These are phyloP conservation scores for Sorghum bicolor DNA, from an alignment of 176 grass and related monocot species.

Conservation along the genomic window DNA sequence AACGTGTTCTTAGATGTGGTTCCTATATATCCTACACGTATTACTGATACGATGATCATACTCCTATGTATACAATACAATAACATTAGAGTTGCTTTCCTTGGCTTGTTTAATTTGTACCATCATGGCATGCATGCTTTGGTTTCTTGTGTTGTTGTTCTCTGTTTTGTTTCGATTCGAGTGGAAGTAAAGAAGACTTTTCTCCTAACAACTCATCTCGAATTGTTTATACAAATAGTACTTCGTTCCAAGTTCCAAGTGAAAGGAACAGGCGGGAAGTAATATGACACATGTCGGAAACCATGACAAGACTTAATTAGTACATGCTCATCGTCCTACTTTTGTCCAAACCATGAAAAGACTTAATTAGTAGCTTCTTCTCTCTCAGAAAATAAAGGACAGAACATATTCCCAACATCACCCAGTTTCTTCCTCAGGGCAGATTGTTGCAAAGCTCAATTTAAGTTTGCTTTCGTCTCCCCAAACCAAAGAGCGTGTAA, in stretches of 20 bases:
- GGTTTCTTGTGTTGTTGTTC: constrained; percentile 22
- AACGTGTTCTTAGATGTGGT: neutral
- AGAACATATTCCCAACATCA: constrained; percentile 5
- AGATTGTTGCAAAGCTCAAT: neutral
- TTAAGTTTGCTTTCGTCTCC: constrained; percentile 10
- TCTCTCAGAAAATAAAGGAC: neutral
- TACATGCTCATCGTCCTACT: neutral
- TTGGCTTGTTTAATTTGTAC: neutral
- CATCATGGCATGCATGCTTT: neutral
- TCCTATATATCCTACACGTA: neutral
- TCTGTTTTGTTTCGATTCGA: constrained; percentile 29
- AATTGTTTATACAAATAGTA: constrained; percentile 1
- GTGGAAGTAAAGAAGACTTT: constrained; percentile 37
- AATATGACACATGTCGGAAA: neutral
- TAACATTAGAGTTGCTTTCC: constrained; percentile 28
- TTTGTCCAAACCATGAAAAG: constrained; percentile 17
- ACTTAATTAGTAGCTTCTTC: neutral
- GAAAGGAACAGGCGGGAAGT: constrained; percentile 9
- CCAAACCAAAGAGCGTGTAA: neutral
- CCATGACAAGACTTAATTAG: neutral
- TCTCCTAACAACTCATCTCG: neutral
- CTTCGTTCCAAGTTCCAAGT: neutral
- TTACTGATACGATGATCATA: neutral
- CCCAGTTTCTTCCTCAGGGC: neutral
- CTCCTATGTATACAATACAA: constrained; percentile 18